These are phyloP conservation scores for Cubamyces sp. DNA, from an alignment of 768 basidiomycete genomes.

Conservation along the genomic window DNA sequence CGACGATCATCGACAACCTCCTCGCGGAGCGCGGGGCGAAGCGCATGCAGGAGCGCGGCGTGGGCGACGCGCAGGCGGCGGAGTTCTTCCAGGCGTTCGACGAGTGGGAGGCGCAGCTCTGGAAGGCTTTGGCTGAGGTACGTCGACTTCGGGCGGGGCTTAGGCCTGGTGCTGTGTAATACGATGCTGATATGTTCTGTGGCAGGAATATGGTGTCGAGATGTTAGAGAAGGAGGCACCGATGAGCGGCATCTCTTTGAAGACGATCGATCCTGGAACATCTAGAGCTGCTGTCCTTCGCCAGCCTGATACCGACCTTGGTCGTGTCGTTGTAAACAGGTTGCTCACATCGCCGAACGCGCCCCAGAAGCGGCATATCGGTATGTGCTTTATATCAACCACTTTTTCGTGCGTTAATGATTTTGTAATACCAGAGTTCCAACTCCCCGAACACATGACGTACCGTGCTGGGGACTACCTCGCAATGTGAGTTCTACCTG, in stretches of 20 bases:
- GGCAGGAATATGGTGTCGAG: constrained; percentile 39
- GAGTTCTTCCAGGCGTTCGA: constrained; percentile 51
- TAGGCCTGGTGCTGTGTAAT: neutral
- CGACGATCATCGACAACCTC: constrained; percentile 42
- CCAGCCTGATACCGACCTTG: constrained; percentile 43
- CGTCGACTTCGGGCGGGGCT: no score
- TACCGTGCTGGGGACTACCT: constrained; percentile 54
- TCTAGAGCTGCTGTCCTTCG: constrained; percentile 41
- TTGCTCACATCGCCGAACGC: constrained; percentile 44
- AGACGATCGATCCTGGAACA: constrained; percentile 38
- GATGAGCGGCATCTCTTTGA: constrained; percentile 33
- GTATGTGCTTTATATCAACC: constrained; percentile 28
- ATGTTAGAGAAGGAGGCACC: constrained; percentile 16
- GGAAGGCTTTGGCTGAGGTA: constrained; percentile 42
- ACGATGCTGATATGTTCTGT: neutral
- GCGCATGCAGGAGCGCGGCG: constrained; percentile 42
- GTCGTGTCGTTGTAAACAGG: constrained; percentile 44
- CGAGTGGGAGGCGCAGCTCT: constrained; percentile 44
- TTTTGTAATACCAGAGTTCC: constrained; percentile 37
- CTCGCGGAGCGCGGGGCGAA: constrained; percentile 41
- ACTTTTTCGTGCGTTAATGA: neutral
- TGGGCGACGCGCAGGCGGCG: constrained; percentile 46
- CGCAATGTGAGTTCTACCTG: constrained; percentile 39
- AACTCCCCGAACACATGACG: constrained; percentile 42
- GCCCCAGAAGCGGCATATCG: constrained; percentile 47